These are phyloP conservation scores for Rhodotorula sp. DNA, from an alignment of 1,284 basidiomycete genomes.

Conservation along the genomic window DNA sequence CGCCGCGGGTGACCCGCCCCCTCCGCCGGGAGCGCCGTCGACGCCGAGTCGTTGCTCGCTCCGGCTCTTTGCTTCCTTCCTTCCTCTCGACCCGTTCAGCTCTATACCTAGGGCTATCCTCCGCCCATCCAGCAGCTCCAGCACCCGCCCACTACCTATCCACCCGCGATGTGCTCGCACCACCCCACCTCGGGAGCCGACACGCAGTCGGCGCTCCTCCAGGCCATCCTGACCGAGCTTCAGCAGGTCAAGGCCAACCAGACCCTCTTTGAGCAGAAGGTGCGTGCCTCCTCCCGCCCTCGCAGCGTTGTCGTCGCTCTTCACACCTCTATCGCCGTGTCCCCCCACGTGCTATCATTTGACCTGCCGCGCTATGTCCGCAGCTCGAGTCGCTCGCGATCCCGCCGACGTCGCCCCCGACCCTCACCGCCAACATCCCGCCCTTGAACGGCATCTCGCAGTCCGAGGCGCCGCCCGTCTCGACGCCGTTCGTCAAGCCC, in stretches of 20 bases:
- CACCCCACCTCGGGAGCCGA: neutral
- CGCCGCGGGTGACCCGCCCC: neutral
- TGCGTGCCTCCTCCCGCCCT: neutral
- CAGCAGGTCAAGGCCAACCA: slow-evolving; percentile 43
- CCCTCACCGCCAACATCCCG: slow-evolving; percentile 14
- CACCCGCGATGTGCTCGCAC: neutral
- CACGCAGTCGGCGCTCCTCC: slow-evolving; percentile 27
- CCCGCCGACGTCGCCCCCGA: slow-evolving; percentile 22
- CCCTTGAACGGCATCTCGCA: slow-evolving; percentile 7
- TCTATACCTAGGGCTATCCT: too few relatives aligned
- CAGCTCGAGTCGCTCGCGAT: slow-evolving; percentile 37
- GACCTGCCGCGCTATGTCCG: neutral
- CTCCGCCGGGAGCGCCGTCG: neutral
- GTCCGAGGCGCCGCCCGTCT: neutral
- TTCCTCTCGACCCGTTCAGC: neutral
- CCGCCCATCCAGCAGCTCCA: neutral
- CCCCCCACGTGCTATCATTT: neutral
- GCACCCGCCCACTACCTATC: neutral
- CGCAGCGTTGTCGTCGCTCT: neutral
- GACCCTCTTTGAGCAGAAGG: slow-evolving; percentile 38
- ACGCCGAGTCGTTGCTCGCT: neutral
- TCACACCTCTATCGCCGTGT: neutral
- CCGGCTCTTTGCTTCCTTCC: neutral
- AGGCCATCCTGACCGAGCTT: slow-evolving; percentile 45
- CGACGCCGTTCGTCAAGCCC: slow-evolving; percentile 31